Base-by-base conservation (phyloP, 257 asterid species). In the Jaltomata sinuosa region DNA sequence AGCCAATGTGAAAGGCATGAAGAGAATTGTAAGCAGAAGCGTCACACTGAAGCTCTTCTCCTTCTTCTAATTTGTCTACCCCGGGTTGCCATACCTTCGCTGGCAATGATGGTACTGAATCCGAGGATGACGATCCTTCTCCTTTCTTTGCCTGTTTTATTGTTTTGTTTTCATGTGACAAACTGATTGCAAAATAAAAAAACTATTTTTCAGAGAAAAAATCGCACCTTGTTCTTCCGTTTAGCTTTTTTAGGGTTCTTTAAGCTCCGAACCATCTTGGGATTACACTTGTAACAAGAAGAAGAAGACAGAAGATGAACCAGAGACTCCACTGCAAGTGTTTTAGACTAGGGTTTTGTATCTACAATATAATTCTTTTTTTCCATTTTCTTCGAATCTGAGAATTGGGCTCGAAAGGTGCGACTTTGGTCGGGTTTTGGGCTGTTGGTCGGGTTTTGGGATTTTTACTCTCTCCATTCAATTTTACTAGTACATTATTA, bases 81-180 rank as follows among this genome's bases (percentile, higher is more conserved):
- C 97, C 97, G 0, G 98, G 99, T 79, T 91, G 96, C 98, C 98
- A 94, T 86, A 97, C 98, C 89, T 92, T 95, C 29, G 92, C 89
- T 38, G 91, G 91, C 77, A 86, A 78, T 1, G 90, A 34, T 16
- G 95, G 94, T 55, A 80, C 91, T 34, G 87, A 42, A 87, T 69
- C 88, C 25, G 94, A 89, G 34, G 97, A 90, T 21, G 94, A 89
- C 42, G 98, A 91, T 22, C 91, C 97, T 83, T 91, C 97, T 53
- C 89, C 94, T 80, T 86, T 95, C 85, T 88, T 92, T 69, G 92
- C 61, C 97, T 93, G 84, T 45, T 71, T 57, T 42, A 85, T 68
- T 31, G 34, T 22, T 81, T 18, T 8, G 15, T 61, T 67, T 76
- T 65, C 61, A 16, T 3, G 8, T 4, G 31, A 32, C 14, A 40